Base-by-base conservation (phyloP, 805 yeast species). In the Wickerhamiella qilinensis region DNA sequence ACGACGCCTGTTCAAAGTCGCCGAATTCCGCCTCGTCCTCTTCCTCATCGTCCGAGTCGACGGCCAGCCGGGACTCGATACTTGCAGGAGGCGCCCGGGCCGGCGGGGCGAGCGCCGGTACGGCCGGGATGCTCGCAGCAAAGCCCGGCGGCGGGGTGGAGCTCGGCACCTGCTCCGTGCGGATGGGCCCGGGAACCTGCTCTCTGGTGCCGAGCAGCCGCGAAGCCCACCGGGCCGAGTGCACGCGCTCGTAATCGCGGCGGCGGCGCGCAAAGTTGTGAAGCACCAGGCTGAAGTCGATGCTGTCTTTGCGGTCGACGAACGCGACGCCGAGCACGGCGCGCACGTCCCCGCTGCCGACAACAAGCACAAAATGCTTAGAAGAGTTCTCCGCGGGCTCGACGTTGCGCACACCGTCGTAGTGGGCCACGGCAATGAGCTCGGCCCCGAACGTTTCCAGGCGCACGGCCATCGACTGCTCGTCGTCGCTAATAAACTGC, bases 261-360 rank as follows among this genome's bases (percentile, higher is more conserved):
- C 37, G 7, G 12, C 17, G 12, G 44, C 47, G 21, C 43, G 50
- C 44, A 36, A 50, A 60, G 21, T 52, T 56, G 43, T 60, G 64
- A 28, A 61, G 44, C 11, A 63, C 59, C 16, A 59, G 48, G 36
- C 56, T 57, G 45, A 63, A 63, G 24, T 59, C 65, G 36, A 57
- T 52, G 15, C 63, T 53, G 30, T 49, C 54, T 27, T 45, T 36
- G 21, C 57, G 44, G 46, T 61, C 61, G 2, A 46, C 48, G 39
- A 65, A 63, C 12, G 61, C 60, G 38, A 65, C 44, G 3, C 71
- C 70, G n/a, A 66, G 47, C 19, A 59, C 60, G 11, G 67, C 58
- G n/a, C 51, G 51, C 39, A 54, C 45, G 15, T 50, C 49, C 33
- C 56, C 54, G n/a, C 50, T 53, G 12, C 24, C 24, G 22, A 62